Base-by-base conservation (phyloP, 106 monocot genomes). In the Chionographis japonica region DNA sequence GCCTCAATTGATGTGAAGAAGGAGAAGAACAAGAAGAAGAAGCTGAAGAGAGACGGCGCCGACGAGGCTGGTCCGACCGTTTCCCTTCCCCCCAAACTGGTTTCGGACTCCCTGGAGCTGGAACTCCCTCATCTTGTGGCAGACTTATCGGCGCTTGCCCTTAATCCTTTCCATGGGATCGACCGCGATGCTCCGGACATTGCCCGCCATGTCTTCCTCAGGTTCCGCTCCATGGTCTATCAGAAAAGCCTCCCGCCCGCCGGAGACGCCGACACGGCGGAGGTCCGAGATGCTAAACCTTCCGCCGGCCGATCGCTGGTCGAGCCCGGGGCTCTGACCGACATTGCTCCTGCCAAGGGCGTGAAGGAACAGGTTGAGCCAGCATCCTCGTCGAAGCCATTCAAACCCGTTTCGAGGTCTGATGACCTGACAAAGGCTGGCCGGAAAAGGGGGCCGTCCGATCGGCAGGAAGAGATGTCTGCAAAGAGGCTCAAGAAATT, bases 401-500 rank as follows among this genome's bases (percentile, higher is more conserved):
- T 8, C 20, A 68, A 65, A 40, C 58, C 54, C 6, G 8, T 27
- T 2, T 35, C 41, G 58, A 62, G 51, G 65, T 50, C 60, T 2
- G 68, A 68, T 16, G 80, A 73, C 58, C 69, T 53, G 12, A 66
- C 78, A 10, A 77, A 58, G 13, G 46, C 60, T 12, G 90, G 85
- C 39, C 74, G 75, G 4, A 84, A 91, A 43, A 72, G 86, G 7
- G 52, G 40, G 46, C 80, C 76, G 0, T 87, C 86, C 0, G 87
- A 84, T 36, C 65, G 84, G 6, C 80, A 83, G 56, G 90, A 84
- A 40, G 86, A 83, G 54, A 55, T 63, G 52, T 61, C 2, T 13
- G 53, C 39, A 7, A 86, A 91, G 78, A 91, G 68, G 69, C 18
- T 52, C 40, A 87, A 81, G 76, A 91, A 87, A 64, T 19, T 81